These are phyloP conservation scores for Linum usitatissimum DNA, from an alignment of 345 rosid species.

Conservation along the genomic window DNA sequence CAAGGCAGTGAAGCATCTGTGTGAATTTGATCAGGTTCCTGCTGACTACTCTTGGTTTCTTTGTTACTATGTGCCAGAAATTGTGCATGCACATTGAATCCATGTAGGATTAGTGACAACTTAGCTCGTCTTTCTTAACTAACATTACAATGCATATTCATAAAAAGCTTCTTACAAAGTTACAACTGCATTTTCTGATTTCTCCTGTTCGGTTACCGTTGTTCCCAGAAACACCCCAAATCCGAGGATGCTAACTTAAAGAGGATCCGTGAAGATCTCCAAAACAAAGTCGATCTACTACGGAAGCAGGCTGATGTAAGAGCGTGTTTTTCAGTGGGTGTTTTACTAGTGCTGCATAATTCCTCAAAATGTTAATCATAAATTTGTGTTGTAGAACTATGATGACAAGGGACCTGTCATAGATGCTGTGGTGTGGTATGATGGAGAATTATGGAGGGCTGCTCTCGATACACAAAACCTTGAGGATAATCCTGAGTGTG, in stretches of 20 bases:
- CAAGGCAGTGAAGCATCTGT: slow-evolving; percentile 59
- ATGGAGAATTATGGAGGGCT: slow-evolving; percentile 91
- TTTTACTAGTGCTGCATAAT: slow-evolving; percentile 4
- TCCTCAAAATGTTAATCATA: slow-evolving; percentile 3
- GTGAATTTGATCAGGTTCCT: slow-evolving; percentile 71
- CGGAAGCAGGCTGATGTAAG: slow-evolving; percentile 79
- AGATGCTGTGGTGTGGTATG: slow-evolving; percentile 97
- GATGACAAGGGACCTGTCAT: slow-evolving; percentile 93
- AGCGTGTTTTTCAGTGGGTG: slow-evolving; percentile 14
- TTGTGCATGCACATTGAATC: not conserved
- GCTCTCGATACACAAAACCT: slow-evolving; percentile 91
- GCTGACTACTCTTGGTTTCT: slow-evolving; percentile 11
- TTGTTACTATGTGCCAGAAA: not conserved
- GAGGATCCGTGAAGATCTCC: slow-evolving; percentile 72
- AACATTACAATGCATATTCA: too few relatives aligned
- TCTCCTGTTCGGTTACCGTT: slow-evolving; percentile 17
- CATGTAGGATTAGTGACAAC: not conserved
- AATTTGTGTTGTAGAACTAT: slow-evolving; percentile 40
- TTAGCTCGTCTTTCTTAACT: too few relatives aligned
- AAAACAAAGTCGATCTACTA: slow-evolving; percentile 64
- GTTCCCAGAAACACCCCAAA: slow-evolving; percentile 57
- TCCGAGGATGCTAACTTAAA: slow-evolving; percentile 62
- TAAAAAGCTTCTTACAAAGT: not conserved
- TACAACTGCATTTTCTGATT: not conserved
- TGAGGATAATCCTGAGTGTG: slow-evolving; percentile 65